Base-by-base conservation (phyloP, 257 asterid species). In the Solanum megistacrolobum region DNA sequence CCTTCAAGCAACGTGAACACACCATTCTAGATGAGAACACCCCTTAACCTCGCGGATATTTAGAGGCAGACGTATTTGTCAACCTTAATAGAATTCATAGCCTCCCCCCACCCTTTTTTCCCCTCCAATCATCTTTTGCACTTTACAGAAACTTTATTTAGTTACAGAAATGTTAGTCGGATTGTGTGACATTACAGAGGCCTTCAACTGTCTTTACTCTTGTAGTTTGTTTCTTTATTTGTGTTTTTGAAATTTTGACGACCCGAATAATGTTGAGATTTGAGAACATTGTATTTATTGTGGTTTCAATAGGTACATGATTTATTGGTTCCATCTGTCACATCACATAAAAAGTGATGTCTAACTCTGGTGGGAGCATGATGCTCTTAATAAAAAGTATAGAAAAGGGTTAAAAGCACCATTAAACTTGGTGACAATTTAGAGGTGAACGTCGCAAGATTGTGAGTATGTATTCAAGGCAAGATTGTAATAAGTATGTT, bases 1-100 rank as follows among this genome's bases (percentile, higher is more conserved):
- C 68, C 85, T 48, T 81, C 95, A 41, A 88, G 78, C 87, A 39
- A 90, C 12, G 98, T 92, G n/a, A 92, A 43, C 91, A 86, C 93
- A 11, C 93, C 93, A 48, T 91, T 92, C 88, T 93, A 91, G 89
- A 83, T 60, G 36, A 60, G 48, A 88, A 35, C 62, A 6, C 85
- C 85, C 16, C 20, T 43, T 29, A 81, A 29, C 69, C 43, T 46
- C 2, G 18, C 21, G 68, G 39, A 81, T 9, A 81, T 43, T 79
- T 78, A 25, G 84, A 41, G 65, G 25, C 46, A 78, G 84, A 2
- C 38, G 16, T 46, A 46, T 46, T 79, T 46, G 12, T 7, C 85
- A 81, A 46, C 46, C 68, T 46, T 27, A 14, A 5, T 29, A 46
- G 39, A 8, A 73, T 73, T 81, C 41, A 9, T n/a, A n/a, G 35